phyloP scores from a whole-genome alignment of 192 early-diverging fungal genomes.

The Phycomyces blakesleeanus region DNA sequence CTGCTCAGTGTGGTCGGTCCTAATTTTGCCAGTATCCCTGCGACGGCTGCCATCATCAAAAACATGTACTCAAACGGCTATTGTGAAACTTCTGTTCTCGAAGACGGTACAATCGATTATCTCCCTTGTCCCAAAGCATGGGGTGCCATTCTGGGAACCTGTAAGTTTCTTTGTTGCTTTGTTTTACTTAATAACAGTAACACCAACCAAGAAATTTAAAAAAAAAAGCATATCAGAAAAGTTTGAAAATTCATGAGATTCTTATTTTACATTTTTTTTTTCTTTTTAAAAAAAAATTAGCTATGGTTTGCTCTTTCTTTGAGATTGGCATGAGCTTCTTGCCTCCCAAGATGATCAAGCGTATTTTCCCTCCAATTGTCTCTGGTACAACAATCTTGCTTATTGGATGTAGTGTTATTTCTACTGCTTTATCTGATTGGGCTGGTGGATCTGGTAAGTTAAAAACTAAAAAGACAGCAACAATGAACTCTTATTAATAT shows the following conservation, averaged over 20 bases:
- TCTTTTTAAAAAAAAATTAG: neutral
- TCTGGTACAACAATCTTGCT: slow-evolving; percentile 46
- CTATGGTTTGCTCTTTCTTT: slow-evolving; percentile 40
- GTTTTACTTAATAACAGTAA: too few relatives aligned
- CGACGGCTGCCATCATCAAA: slow-evolving; percentile 44
- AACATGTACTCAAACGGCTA: slow-evolving; percentile 52
- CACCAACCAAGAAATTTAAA: too few relatives aligned
- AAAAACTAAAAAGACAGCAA: too few relatives aligned
- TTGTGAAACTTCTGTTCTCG: slow-evolving; percentile 39
- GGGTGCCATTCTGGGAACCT: slow-evolving; percentile 54
- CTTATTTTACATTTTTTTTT: too few relatives aligned
- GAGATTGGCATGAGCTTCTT: slow-evolving; percentile 46
- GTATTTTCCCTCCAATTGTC: slow-evolving; percentile 48
- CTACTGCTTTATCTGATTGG: slow-evolving; percentile 49
- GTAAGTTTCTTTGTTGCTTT: too few relatives aligned
- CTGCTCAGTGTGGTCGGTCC: slow-evolving; percentile 47
- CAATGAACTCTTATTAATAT: too few relatives aligned
- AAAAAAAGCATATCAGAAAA: too few relatives aligned
- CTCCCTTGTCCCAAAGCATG: slow-evolving; percentile 47
- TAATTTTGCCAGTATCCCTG: slow-evolving; percentile 48
- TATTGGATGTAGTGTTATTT: slow-evolving; percentile 49
- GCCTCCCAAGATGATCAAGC: slow-evolving; percentile 43
- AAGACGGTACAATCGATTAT: slow-evolving; percentile 42
- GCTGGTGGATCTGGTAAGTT: slow-evolving; percentile 40
- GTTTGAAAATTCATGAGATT: too few relatives aligned